Evolutionary conservation across 1,284 basidiomycete species (phyloP).

Genomic region (Entoloma clypeatum): DNA sequence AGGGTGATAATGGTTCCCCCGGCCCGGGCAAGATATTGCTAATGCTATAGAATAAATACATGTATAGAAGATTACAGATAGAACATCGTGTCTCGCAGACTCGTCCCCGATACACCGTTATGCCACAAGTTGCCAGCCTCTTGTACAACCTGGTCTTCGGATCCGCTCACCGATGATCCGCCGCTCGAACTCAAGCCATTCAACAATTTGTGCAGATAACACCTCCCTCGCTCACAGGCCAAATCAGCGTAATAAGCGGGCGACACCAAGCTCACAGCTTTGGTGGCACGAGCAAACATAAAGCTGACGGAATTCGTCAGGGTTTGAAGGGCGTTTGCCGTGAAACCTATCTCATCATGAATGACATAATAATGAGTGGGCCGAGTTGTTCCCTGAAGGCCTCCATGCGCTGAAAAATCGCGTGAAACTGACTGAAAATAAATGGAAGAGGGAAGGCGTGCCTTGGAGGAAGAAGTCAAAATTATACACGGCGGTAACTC

Average conservation of each 20-base stretch:
- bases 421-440: not conserved
- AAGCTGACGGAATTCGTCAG: conserved; percentile 65
- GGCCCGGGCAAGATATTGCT: no score
- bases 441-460: conserved; percentile 18
- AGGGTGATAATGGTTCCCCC: no score
- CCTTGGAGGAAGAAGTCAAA: conserved; percentile 76
- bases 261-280: conserved; percentile 74
- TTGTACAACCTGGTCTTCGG: conserved; percentile 48
- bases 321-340: conserved; percentile 61
- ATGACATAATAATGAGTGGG: conserved; percentile 79
- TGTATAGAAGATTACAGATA: conserved; percentile 59
- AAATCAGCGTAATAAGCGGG: conserved; percentile 76
- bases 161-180: conserved; percentile 29
- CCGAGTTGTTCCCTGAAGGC: conserved; percentile 59
- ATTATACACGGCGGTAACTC: conserved; percentile 65
- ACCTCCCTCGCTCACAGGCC: conserved; percentile 73
- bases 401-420: conserved; percentile 50
- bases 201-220: conserved; percentile 65
- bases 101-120: conserved; percentile 46
- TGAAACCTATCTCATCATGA: conserved; percentile 68
- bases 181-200: conserved; percentile 47
- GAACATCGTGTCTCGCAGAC: conserved; percentile 64
- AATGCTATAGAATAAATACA: no score
- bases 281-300: conserved; percentile 75
- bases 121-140: conserved; percentile 56